Evolutionary conservation across 116 monocot genomes (phyloP).

Genomic region (Cymodocea nodosa): DNA sequence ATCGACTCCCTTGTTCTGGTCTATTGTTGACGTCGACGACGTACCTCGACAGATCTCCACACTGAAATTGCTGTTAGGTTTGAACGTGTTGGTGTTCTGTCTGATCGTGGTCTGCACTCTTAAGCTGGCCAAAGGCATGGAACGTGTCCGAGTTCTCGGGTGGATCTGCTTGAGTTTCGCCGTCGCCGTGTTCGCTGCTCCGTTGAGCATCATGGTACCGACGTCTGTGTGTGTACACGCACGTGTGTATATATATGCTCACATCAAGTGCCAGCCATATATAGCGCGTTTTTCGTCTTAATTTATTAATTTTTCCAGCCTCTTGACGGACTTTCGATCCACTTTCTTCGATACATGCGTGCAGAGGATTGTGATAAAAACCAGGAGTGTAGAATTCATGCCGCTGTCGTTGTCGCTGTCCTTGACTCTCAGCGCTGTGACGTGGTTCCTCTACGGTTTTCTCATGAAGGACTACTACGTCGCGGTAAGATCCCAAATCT

Average conservation of each 20-base stretch:
- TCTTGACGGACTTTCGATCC: too few relatives aligned
- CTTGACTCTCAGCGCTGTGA: constrained; percentile 23
- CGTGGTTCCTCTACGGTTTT: constrained; percentile 28
- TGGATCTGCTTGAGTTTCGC: constrained; percentile 14
- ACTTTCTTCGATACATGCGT: not conserved
- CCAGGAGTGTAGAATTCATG: constrained; percentile 41
- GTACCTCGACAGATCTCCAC: constrained; percentile 8
- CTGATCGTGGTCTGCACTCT: constrained; percentile 6
- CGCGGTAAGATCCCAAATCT: constrained; percentile 4
- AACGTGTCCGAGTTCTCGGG: constrained; percentile 1
- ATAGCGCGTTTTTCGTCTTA: too few relatives aligned
- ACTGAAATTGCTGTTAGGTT: not conserved
- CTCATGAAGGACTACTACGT: constrained; percentile 21
- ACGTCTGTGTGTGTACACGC: not conserved
- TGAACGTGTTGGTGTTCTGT: constrained; percentile 6
- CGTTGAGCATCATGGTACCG: constrained; percentile 12
- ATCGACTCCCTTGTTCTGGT: too few relatives aligned
- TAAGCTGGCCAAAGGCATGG: not conserved
- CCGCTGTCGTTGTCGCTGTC: constrained; percentile 24
- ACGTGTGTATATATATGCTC: not conserved
- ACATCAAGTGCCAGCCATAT: too few relatives aligned
- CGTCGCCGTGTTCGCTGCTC: constrained; percentile 15
- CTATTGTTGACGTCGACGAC: too few relatives aligned
- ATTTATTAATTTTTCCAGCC: too few relatives aligned
- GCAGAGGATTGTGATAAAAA: constrained; percentile 26